A percentile compares a stretch with the other conserved stretches of the same genome.
phyloP scores from a whole-genome alignment of 768 basidiomycete species.

The Kondoa subrosea region DNA sequence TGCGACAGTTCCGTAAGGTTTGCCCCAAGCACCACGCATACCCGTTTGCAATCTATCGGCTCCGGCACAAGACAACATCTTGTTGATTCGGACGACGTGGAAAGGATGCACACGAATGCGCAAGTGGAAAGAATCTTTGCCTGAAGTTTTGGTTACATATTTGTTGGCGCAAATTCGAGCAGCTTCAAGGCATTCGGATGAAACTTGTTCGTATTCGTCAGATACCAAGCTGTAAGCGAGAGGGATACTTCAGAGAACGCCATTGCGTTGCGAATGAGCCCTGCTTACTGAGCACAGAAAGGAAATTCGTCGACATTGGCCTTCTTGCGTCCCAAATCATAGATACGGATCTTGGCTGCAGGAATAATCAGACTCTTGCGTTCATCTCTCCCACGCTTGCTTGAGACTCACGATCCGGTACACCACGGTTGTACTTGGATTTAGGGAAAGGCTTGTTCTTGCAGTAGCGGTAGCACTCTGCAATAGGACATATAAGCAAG shows the following conservation, averaged over 20 bases:
- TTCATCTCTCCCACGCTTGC: neutral
- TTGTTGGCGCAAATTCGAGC: slow-evolving; percentile 99
- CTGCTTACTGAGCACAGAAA: slow-evolving; percentile 43
- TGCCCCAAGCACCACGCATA: slow-evolving; percentile 99
- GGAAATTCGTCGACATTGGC: slow-evolving; percentile 96
- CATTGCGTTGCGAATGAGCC: neutral
- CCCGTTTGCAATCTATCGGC: slow-evolving; percentile 91
- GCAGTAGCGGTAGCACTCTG: slow-evolving; percentile 94
- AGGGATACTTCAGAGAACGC: neutral
- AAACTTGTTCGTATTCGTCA: slow-evolving; percentile 94
- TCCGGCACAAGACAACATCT: slow-evolving; percentile 98
- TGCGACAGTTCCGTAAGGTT: slow-evolving; percentile 88
- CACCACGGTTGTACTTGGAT: slow-evolving; percentile 88
- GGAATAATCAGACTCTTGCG: neutral
- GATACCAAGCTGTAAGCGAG: slow-evolving; percentile 61
- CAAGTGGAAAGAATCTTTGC: slow-evolving; percentile 98
- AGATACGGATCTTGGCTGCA: slow-evolving; percentile 79
- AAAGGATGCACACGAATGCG: slow-evolving; percentile 93
- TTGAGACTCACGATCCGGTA: slow-evolving; percentile 49
- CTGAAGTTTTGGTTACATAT: slow-evolving; percentile 92
- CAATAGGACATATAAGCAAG: too few relatives aligned
- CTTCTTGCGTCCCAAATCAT: slow-evolving; percentile 87
- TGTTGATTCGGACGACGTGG: slow-evolving; percentile 99
- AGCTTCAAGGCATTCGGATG: slow-evolving; percentile 87
- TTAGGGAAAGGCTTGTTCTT: slow-evolving; percentile 83